Percentiles rank a stretch among this genome's conserved stretches.
phyloP scores from a whole-genome alignment of 2,329 filamentous ascomycete genomes.

The Pestalotiopsis sp. region DNA sequence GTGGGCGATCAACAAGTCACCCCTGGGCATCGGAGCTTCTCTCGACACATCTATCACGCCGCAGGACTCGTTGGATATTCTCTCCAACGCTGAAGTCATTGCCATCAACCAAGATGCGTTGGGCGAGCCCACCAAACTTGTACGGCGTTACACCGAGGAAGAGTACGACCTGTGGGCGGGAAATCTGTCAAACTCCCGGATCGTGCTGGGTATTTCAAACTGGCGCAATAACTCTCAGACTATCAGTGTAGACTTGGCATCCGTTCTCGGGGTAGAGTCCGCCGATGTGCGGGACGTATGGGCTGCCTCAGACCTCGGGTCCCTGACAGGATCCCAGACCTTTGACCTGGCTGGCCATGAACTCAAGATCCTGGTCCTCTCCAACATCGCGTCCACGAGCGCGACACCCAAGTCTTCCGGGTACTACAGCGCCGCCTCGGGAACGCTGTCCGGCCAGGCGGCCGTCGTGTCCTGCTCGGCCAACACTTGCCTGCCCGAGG shows the following conservation, averaged over 20 bases:
- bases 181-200: slow-evolving; percentile 43
- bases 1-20: slow-evolving; percentile 55
- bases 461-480: slow-evolving; percentile 35
- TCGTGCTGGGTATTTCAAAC: slow-evolving; percentile 50
- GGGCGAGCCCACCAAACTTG: slow-evolving; percentile 51
- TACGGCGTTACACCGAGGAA: slow-evolving; percentile 48
- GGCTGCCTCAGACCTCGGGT: slow-evolving; percentile 36
- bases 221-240: slow-evolving; percentile 48
- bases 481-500: slow-evolving; percentile 43
- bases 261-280: slow-evolving; percentile 39
- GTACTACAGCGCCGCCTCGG: slow-evolving; percentile 43
- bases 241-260: slow-evolving; percentile 43
- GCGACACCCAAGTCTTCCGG: slow-evolving; percentile 20
- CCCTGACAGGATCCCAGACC: slow-evolving; percentile 33
- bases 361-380: slow-evolving; percentile 40
- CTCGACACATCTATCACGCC: slow-evolving; percentile 41
- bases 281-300: slow-evolving; percentile 44
- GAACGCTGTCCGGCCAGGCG: slow-evolving; percentile 40
- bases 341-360: slow-evolving; percentile 40
- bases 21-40: slow-evolving; percentile 49
- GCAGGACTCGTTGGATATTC: slow-evolving; percentile 40
- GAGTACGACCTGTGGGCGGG: slow-evolving; percentile 56
- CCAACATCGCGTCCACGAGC: slow-evolving; percentile 30
- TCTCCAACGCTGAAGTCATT: slow-evolving; percentile 56
- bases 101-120: slow-evolving; percentile 60